Evolutionary conservation across 1,139 yeast genomes (phyloP), one percentile per base, ranked within the genome.

Genomic region (Pichia sp.): DNA sequence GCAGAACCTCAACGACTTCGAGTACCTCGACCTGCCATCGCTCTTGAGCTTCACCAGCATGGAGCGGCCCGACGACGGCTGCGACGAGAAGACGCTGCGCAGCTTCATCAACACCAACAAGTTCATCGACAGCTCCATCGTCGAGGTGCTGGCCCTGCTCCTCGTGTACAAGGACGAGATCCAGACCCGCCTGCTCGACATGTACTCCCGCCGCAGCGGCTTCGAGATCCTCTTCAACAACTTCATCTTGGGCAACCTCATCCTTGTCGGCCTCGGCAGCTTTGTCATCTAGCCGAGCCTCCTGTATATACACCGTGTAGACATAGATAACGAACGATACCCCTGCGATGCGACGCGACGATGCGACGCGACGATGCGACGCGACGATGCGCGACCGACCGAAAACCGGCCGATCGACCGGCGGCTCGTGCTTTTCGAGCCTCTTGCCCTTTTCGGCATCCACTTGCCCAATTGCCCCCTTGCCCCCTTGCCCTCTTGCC

Each of bases 1-100:
- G 51, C 85, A 84, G 62, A 82, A 78, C 61, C 59, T 84, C 32
- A 71, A 80, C 8, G 82, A 81, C 53, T 74, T 85, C 51, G 67
- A 67, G 52, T 60, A 58, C 30, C 40, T 68, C 30, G 71, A 69
- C 50, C 48, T 67, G 8, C 61, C 67, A 8, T 57, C 65, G 1
- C 43, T 66, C 26, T 31, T 67, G 6, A 58, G 61, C 23, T 57
- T 66, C 47, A 53, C 61, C 1, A 60, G 61, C 11, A 55, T 57
- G 47, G 41, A 49, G 8, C 48, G 34, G 34, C 62, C 65, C 0
- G 56, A 46, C 1, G 41, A 26, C 13, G 43, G 16, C 3, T 51
- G 47, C 26, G 63, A 63, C 51, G 47, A 55, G 8, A 57, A 59
- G 34, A 45, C 57, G 11, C 15, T 48, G 40, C 59, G 57, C 43